These are phyloP conservation scores for Cynara cardunculus DNA, from an alignment of 129 eudicot species.

Conservation along the genomic window DNA sequence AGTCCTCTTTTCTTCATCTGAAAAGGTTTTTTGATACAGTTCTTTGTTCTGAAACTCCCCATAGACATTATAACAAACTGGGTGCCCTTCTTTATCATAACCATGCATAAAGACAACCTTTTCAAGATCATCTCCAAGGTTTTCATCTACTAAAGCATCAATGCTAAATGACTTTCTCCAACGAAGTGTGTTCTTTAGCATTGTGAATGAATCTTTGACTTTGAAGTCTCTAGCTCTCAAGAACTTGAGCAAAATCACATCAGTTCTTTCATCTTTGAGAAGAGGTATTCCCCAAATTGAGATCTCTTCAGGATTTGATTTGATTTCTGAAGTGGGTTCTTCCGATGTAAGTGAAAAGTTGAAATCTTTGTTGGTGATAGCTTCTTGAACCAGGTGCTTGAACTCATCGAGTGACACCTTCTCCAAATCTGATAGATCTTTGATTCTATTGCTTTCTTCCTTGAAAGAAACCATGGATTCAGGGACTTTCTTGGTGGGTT, in stretches of 20 bases:
- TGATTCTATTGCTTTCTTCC: conserved; percentile 48
- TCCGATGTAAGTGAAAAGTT: conserved; percentile 19
- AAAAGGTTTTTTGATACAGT: conserved; percentile 63
- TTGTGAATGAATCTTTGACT: conserved; percentile 54
- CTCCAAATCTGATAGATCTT: conserved; percentile 49
- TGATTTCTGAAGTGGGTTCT: conserved; percentile 32
- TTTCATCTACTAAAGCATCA: conserved; percentile 56
- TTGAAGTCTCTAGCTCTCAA: conserved; percentile 78
- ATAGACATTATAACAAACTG: conserved; percentile 81
- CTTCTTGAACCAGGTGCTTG: conserved; percentile 37
- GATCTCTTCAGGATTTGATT: conserved; percentile 42
- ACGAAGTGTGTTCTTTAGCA: conserved; percentile 57
- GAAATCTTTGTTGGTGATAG: conserved; percentile 38
- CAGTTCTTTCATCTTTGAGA: conserved; percentile 60
- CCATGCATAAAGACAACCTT: conserved; percentile 86
- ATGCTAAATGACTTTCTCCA: conserved; percentile 76
- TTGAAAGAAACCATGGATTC: conserved; percentile 45
- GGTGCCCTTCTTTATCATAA: conserved; percentile 68
- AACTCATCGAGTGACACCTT: conserved; percentile 41
- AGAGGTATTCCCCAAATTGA: conserved; percentile 83
- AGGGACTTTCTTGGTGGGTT: conserved; percentile 27
- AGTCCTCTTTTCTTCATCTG: conserved; percentile 69
- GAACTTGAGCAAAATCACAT: conserved; percentile 70
- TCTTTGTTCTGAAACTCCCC: conserved; percentile 94
- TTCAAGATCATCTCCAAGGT: conserved; percentile 72